phyloP scores from a whole-genome alignment of 2,329 filamentous ascomycete genomes.

The Penicillium oxalicum region DNA sequence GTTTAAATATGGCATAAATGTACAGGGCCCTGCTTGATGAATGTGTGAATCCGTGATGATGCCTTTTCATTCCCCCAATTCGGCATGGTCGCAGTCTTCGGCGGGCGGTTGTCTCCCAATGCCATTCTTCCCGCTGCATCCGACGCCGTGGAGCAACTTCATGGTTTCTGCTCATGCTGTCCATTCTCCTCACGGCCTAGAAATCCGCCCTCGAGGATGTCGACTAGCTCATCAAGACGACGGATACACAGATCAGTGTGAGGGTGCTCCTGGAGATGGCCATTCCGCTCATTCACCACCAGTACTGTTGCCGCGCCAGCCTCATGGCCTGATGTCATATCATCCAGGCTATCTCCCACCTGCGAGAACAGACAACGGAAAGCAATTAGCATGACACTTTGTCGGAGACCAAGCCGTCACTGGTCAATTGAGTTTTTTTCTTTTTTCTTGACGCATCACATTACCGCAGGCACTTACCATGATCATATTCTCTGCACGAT shows the following conservation, averaged over 20 bases:
- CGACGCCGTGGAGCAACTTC: background rate
- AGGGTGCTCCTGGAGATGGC: constrained; percentile 60
- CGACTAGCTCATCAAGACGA: constrained; percentile 69
- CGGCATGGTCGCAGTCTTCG: too few relatives aligned
- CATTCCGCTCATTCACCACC: constrained; percentile 76
- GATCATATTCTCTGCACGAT: constrained; percentile 38
- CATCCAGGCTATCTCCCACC: constrained; percentile 76
- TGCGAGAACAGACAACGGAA: constrained; percentile 13
- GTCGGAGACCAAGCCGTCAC: background rate
- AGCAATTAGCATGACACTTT: background rate
- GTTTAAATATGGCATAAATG: too few relatives aligned
- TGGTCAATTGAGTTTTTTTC: background rate
- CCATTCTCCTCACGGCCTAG: constrained; percentile 40
- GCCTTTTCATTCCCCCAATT: too few relatives aligned
- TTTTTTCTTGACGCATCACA: background rate
- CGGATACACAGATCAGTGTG: constrained; percentile 71
- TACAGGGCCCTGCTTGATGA: too few relatives aligned
- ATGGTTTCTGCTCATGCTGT: constrained; percentile 5
- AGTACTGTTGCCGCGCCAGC: constrained; percentile 90
- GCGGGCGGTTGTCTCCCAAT: too few relatives aligned
- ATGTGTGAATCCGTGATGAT: too few relatives aligned
- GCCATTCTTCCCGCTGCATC: too few relatives aligned
- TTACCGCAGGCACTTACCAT: constrained; percentile 24
- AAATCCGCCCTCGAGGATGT: constrained; percentile 69
- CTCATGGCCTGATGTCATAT: constrained; percentile 78